Evolutionary conservation across 2,329 filamentous ascomycete genomes (phyloP), one percentile per base, ranked within the genome.

Genomic region (Trichoderma aggressivum): DNA sequence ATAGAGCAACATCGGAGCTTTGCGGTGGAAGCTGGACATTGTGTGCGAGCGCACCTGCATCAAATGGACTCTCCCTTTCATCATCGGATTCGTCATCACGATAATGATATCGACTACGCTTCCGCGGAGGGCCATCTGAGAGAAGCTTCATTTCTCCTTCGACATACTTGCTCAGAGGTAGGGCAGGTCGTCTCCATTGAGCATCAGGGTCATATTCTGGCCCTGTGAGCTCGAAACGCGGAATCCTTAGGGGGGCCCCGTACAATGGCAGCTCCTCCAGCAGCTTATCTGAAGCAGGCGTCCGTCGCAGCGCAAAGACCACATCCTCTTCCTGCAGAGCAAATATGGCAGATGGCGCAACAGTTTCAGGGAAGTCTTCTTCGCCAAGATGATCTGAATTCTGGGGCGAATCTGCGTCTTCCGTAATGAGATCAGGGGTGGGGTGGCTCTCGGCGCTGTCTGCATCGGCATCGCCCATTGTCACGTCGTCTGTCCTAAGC

Each of bases 91-190:
- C 90, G 75, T 96, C 92, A 70, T 93, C 89, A 53, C 87, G 86
- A 75, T 97, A 96, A 70, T 92, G 87, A 76, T 91, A 98, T n/a
- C 95, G 89, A 75, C 93, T 94, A 70, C 90, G 90, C 81, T 94
- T 97, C 65, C 85, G 86, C 0, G 90, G 90, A 10, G 92, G 91
- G 2, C 88, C 88, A 53, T 88, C 86, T 5, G 88, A 84, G 14
- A 87, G 86, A 21, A 97, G 87, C 30, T 90, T 88, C 80, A 98
- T 90, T 75, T 93, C 92, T 10, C 93, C 92, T 71, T 92, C 90
- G 0, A 94, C 91, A 79, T 92, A 97, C 79, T 94, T 97, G 76
- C 93, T 97, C 3, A 98, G 86, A 2, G 94, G 92, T 18, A 97
- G 83, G 53, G 94, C 90, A n/a, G 92, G 89, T 5, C 90, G 88